phyloP scores from a whole-genome alignment of 2,329 filamentous ascomycete species.

The Fusarium secorum region DNA sequence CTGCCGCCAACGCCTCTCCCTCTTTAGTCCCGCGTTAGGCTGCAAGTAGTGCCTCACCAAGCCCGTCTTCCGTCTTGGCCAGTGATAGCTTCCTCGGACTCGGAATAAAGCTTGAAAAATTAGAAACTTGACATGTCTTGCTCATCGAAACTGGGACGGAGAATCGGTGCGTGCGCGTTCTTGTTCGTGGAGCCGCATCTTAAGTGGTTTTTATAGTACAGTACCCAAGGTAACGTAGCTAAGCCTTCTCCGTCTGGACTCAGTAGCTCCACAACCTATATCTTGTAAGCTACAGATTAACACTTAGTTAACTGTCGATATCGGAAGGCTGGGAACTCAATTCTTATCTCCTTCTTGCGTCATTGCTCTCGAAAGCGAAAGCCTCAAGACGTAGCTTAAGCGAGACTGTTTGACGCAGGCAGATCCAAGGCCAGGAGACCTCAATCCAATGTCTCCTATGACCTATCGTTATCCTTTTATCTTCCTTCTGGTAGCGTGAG shows the following conservation, averaged over 20 bases:
- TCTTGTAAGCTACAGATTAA: neutral
- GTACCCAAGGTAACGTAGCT: neutral
- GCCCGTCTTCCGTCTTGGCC: constrained; percentile 13
- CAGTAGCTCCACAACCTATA: neutral
- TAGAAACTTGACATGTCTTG: constrained; percentile 10
- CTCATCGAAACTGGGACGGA: constrained; percentile 10
- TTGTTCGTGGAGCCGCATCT: constrained; percentile 1
- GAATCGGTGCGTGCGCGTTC: constrained; percentile 16
- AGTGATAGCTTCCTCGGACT: constrained; percentile 15
- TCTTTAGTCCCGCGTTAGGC: constrained; percentile 23
- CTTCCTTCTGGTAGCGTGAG: neutral
- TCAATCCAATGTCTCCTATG: neutral
- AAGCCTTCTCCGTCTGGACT: neutral
- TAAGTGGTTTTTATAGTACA: neutral
- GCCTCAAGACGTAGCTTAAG: neutral
- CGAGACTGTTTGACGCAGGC: neutral
- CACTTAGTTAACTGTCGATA: neutral
- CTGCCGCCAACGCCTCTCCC: constrained; percentile 28
- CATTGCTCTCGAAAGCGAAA: neutral
- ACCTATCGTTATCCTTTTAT: neutral
- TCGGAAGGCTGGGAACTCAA: constrained; percentile 10
- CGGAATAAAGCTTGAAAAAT: constrained; percentile 9
- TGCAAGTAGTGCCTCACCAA: neutral
- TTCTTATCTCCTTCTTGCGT: neutral
- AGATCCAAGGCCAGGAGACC: neutral